Evolutionary conservation across 2,329 filamentous ascomycete species (phyloP).

Genomic region (Sporothrix curviconia): DNA sequence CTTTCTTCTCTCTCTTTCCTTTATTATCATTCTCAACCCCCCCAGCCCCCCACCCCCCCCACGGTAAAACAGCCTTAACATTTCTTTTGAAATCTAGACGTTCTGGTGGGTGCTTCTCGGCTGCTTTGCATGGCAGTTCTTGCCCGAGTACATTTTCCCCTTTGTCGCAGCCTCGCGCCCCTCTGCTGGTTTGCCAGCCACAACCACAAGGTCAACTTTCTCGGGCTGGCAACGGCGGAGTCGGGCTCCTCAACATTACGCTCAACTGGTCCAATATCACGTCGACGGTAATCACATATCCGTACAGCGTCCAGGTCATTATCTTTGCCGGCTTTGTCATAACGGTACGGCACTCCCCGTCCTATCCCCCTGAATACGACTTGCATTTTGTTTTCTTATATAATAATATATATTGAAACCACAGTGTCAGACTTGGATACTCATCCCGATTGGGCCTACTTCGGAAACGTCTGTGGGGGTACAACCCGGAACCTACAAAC

Average conservation of each 20-base stretch:
- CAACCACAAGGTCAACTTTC: conserved; percentile 21
- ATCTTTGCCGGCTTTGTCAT: conserved; percentile 19
- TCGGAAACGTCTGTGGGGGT: conserved; percentile 20
- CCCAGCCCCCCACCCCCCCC: no score
- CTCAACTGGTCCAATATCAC: conserved; percentile 22
- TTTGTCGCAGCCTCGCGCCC: conserved; percentile 20
- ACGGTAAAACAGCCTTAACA: no score
- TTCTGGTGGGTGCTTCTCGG: conserved; percentile 16
- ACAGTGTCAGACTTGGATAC: conserved; percentile 18
- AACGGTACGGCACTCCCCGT: not conserved
- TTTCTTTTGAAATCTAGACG: not conserved
- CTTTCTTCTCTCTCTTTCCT: no score
- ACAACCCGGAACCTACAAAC: conserved; percentile 20
- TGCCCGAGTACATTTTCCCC: conserved; percentile 20
- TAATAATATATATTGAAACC: no score
- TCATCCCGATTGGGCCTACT: conserved; percentile 21
- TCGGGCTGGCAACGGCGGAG: conserved; percentile 20
- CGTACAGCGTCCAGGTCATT: conserved; percentile 20
- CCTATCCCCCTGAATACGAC: not conserved
- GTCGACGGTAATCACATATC: conserved; percentile 19
- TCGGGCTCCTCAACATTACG: conserved; percentile 20
- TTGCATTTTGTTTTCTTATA: not conserved
- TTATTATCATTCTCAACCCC: no score
- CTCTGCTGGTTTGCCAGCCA: conserved; percentile 21
- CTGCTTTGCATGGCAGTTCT: conserved; percentile 20